Evolutionary conservation across 2,329 filamentous ascomycete genomes (phyloP), one percentile per base, ranked within the genome.

Genomic region (Pseudocercospora fuligena): DNA sequence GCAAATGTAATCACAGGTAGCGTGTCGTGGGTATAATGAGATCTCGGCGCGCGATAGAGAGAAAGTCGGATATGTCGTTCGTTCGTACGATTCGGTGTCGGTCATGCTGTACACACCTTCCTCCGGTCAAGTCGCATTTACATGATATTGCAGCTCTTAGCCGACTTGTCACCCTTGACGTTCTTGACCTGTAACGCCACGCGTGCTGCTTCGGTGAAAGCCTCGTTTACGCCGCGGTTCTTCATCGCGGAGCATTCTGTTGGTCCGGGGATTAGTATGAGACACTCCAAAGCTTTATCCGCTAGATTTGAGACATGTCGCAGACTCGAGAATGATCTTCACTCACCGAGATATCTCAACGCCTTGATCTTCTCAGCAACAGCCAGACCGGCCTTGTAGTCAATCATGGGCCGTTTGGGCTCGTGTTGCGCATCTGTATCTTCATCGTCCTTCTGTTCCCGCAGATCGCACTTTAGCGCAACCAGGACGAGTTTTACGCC

Each of bases 211-310:
- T 99, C 95, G 47, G 95, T 98, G 77, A 99, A 99, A 51, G 95
- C 95, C 81, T 99, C 95, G 81, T 98, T 97, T 77, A 99, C 96
- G 68, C 95, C 95, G 60, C 95, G 89, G 81, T 99, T 99, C 82
- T 94, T 91, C 89, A 98, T 98, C 65, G 95, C 95, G 43, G 95
- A 98, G 84, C 95, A 99, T 85, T 99, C 95, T 90, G 75, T 54
- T n/a, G 40, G 40, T 19, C 9, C 43, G 11, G 9, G 61, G 65
- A 21, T 56, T 19, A 56, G 51, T 56, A 56, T 56, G 51, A 56
- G 27, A 56, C 51, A 56, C 16, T 25, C 5, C 27, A 23, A 12
- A 16, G 21, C 47, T 23, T 23, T 16, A 2, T 51, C 21, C 19
- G 47, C 9, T 51, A 14, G 5, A 33, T 5, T 4, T 31, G 27